Conservation (phyloP, 2,329 filamentous ascomycete genomes). For the Clarireedia sp. region DNA sequence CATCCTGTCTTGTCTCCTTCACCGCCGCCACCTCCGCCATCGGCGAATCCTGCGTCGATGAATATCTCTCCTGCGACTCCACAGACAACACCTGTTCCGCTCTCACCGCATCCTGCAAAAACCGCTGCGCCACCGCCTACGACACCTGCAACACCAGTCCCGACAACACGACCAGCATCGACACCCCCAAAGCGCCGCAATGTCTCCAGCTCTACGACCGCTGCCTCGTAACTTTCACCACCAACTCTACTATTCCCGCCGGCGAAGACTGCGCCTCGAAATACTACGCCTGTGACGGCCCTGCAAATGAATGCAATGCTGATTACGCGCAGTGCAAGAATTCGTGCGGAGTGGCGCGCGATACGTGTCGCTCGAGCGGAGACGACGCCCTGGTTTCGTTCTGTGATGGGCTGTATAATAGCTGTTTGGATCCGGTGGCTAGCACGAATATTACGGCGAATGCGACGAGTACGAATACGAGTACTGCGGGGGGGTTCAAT, state of each 20-base stretch:
- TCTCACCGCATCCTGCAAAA: constrained; percentile 4
- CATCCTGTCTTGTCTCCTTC: constrained; percentile 8
- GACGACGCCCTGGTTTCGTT: background rate
- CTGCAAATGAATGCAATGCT: background rate
- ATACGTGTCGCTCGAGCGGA: background rate
- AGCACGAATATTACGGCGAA: background rate
- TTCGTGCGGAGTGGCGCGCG: background rate
- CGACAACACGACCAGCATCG: constrained; percentile 7
- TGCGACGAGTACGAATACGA: background rate
- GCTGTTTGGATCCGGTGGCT: background rate
- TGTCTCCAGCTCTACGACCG: constrained; percentile 11
- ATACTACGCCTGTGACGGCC: background rate
- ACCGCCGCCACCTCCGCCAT: constrained; percentile 6
- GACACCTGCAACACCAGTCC: constrained; percentile 9
- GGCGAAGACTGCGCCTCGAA: constrained; percentile 5
- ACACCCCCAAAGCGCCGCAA: background rate
- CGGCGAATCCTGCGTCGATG: background rate
- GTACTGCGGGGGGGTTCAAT: background rate
- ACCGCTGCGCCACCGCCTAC: constrained; percentile 11
- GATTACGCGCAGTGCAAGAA: constrained; percentile 1
- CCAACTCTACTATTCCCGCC: background rate
- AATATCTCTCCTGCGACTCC: background rate
- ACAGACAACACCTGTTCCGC: background rate
- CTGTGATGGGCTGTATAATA: constrained; percentile 5
- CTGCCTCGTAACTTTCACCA: constrained; percentile 12